Evolutionary conservation across 768 basidiomycete species (phyloP), one percentile per base, ranked within the genome.

Genomic region (Baorangia bicolor): DNA sequence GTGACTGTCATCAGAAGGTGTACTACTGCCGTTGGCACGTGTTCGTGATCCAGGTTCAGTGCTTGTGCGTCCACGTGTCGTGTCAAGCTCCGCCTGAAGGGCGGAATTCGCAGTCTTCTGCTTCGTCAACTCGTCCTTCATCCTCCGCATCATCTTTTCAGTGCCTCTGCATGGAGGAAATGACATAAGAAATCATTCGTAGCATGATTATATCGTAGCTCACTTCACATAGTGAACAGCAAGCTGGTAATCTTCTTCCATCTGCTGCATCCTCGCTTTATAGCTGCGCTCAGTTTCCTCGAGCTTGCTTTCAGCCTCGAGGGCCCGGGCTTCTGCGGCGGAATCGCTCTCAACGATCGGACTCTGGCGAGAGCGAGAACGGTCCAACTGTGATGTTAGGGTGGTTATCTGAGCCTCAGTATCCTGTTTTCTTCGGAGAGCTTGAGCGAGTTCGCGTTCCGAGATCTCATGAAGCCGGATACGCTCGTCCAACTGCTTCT

Each of bases 181-280:
- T 48, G 52, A 53, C 49, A 57, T 65, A 56, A 59, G 53, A 51
- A 51, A 57, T 51, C 43, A 35, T 40, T 49, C 63, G 34, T 49
- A 54, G 46, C 37, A 53, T 28, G 47, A 47, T 50, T 56, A 60
- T 75, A 59, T 59, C 52, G 35, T 51, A 56, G 73, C 87, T 76
- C 71, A 92, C 92, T 98, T 98, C 64, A 98, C 94, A 74, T 97
- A 98, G 69, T 94, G 90, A 52, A 98, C 95, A 14, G 97, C 96
- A 49, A 95, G 84, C 66, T 94, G 90, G 72, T 99, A 98, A 66
- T 98, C 96, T 44, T 90, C 85, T 73, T 98, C 95, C 73, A 98
- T 84, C 69, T 94, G 90, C 63, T 86, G 84, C 75, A 95, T 81
- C 53, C 90, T 84, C 23, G 83, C 78, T 72, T 89, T 89, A 72